These are phyloP conservation scores for Posidonia oceanica DNA, from an alignment of 116 monocot species.

Conservation along the genomic window DNA sequence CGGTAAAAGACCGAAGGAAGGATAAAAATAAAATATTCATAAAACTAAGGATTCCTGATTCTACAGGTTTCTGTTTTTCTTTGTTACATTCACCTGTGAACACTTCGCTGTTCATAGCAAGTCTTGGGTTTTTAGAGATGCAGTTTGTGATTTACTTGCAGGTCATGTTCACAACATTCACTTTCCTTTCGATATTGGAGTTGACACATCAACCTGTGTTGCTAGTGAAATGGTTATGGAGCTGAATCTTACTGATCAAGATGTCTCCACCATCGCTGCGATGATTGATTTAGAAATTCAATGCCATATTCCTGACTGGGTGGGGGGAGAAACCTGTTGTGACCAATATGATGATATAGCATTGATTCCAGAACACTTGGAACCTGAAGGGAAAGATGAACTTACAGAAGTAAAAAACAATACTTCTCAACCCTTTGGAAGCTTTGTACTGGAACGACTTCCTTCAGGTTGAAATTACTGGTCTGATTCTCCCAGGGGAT, in stretches of 20 bases:
- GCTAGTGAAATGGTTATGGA: slow-evolving; percentile 78
- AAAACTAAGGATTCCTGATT: slow-evolving; percentile 58
- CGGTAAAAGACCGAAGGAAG: slow-evolving; percentile 46
- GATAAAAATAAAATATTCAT: slow-evolving; percentile 59
- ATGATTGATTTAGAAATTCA: slow-evolving; percentile 71
- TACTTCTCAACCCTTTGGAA: slow-evolving; percentile 7
- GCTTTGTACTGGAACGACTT: slow-evolving; percentile 47
- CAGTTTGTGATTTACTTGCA: slow-evolving; percentile 9
- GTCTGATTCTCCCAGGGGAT: slow-evolving; percentile 52
- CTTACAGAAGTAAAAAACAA: neutral
- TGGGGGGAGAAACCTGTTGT: slow-evolving; percentile 9
- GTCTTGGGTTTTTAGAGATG: neutral
- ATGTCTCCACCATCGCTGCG: slow-evolving; percentile 50
- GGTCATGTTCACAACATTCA: slow-evolving; percentile 59
- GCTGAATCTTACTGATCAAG: slow-evolving; percentile 58
- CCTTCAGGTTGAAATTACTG: slow-evolving; percentile 62
- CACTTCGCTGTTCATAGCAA: neutral
- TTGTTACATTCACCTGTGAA: neutral
- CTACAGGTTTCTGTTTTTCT: slow-evolving; percentile 35
- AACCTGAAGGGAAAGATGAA: slow-evolving; percentile 27
- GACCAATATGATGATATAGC: slow-evolving; percentile 12
- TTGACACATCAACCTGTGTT: slow-evolving; percentile 63
- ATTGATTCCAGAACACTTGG: slow-evolving; percentile 6
- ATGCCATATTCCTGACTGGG: slow-evolving; percentile 50
- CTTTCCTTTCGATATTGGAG: slow-evolving; percentile 69